Conservation (phyloP, 2,329 filamentous ascomycete species). For the Cercospora sp. region DNA sequence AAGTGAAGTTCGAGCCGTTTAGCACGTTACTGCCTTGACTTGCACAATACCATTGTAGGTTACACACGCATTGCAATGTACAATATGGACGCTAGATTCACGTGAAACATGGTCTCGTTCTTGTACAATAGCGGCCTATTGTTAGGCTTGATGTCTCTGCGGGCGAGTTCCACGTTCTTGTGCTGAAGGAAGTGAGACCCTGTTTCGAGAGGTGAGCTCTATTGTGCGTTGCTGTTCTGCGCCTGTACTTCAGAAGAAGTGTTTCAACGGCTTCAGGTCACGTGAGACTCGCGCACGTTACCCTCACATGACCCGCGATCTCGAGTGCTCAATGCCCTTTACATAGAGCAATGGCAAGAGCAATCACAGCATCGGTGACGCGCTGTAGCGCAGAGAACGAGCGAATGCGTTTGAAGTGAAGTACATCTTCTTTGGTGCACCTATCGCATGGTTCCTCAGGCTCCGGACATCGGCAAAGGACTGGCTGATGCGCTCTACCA, state of each 20-base stretch:
- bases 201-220: not conserved
- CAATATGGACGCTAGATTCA: not conserved
- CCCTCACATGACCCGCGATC: not conserved
- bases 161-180: not conserved
- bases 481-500: not conserved
- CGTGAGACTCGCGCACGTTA: not conserved
- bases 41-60: not conserved
- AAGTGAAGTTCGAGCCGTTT: not conserved
- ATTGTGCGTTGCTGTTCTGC: not conserved
- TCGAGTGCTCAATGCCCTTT: not conserved
- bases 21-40: not conserved
- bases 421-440: not conserved
- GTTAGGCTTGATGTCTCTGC: not conserved
- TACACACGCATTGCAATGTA: not conserved
- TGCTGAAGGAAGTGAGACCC: not conserved
- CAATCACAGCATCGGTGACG: too few relatives aligned
- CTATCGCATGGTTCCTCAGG: not conserved
- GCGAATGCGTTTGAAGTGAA: not conserved
- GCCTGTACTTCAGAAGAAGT: not conserved
- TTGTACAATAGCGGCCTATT: not conserved
- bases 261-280: not conserved
- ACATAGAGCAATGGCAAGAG: not conserved
- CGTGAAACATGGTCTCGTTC: not conserved
- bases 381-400: not conserved
- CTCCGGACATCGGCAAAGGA: not conserved